These are phyloP conservation scores for Vaccinium darrowii DNA, from an alignment of 148 eudicot species.

Conservation along the genomic window DNA sequence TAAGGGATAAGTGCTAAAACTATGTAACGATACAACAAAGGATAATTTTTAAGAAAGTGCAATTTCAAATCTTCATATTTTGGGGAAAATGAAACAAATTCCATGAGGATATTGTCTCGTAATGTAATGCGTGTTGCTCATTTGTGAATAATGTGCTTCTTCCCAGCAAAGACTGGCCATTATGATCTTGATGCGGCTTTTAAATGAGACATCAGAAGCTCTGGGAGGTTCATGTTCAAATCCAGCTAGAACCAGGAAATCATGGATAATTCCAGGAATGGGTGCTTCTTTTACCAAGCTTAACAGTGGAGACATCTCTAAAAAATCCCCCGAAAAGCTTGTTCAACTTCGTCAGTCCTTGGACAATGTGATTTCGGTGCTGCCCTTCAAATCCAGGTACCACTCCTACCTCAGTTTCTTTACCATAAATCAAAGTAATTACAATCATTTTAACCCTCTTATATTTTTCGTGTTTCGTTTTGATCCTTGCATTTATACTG, in stretches of 20 bases:
- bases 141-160: slow-evolving; percentile 34
- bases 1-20: not conserved
- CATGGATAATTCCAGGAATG: slow-evolving; percentile 75
- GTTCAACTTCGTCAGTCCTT: slow-evolving; percentile 78
- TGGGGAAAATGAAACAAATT: not conserved
- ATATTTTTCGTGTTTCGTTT: not conserved
- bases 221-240: slow-evolving; percentile 77
- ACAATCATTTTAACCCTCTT: not conserved
- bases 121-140: not conserved
- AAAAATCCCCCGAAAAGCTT: slow-evolving; percentile 84
- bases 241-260: slow-evolving; percentile 79
- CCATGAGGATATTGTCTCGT: not conserved
- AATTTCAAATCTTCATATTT: not conserved
- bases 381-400: slow-evolving; percentile 69
- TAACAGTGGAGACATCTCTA: slow-evolving; percentile 82
- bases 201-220: slow-evolving; percentile 79
- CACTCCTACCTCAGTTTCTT: not conserved
- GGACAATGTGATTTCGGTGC: slow-evolving; percentile 68
- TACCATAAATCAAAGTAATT: not conserved
- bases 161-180: slow-evolving; percentile 77
- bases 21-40: not conserved
- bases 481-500: not conserved
- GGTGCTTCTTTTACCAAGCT: slow-evolving; percentile 80
- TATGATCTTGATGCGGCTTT: slow-evolving; percentile 75
- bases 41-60: not conserved